Evolutionary conservation across 1,139 yeast species (phyloP), one percentile per base, ranked within the genome.

Genomic region (Pneumocystis carinii): DNA sequence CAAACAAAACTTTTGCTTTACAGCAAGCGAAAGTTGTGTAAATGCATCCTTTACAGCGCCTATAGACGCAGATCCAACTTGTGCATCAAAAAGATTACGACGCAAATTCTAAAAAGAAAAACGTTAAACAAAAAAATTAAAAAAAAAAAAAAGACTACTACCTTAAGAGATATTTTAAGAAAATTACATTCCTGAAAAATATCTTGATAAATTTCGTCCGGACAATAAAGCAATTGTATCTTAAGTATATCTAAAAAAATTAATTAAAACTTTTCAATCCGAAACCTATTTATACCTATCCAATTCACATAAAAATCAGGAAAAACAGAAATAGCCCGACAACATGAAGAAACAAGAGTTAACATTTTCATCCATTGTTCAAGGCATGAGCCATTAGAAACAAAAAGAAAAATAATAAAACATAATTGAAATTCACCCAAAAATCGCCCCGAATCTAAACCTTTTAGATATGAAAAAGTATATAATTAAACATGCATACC

Each of bases 301-400:
- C 55, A 48, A 19, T 48, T 4, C 15, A 24, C 55, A 24, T 48
- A 48, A 7, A 48, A 24, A 15, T 19, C 32, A 10, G 55, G 7
- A 48, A 48, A 24, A 8, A 8, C 12, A 19, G 15, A 14, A 48
- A 48, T 24, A 2, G 55, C 55, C 32, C n/a, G 24, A 19, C 55
- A 10, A 24, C 55, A 48, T 10, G 55, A 48, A 7, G 55, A 62
- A 10, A 63, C 42, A 14, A 79, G 66, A 60, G 75, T 75, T 6
- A 78, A 65, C 39, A 79, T 66, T 59, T 70, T 73, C 59, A 76
- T 73, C 81, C 82, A 79, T 63, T 79, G 82, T 62, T 75, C 70
- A 32, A 77, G 76, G 19, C 78, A 75, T 2, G 80, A 76, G 66
- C 76, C 78, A 68, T 79, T 80, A 10, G 79, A 81, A 68, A 78